A percentile compares a stretch with the other conserved stretches of the same genome.
These are phyloP conservation scores for Umbelopsis sp. DNA, from an alignment of 192 early-diverging fungal genomes.

Conservation along the genomic window DNA sequence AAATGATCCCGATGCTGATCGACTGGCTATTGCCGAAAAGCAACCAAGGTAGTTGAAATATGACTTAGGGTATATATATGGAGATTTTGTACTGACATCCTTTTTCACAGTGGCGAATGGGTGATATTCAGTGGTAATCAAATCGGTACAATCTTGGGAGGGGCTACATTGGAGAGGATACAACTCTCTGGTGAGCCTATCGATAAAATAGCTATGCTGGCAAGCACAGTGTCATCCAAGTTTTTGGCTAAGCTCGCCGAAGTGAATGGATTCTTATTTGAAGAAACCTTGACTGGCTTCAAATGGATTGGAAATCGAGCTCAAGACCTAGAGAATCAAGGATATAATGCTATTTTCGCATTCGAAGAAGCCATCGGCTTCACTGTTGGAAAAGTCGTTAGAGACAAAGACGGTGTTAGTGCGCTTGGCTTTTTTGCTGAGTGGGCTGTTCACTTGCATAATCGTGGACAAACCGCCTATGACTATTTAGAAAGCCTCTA, in stretches of 20 bases:
- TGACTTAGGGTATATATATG: not conserved
- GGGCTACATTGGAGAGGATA: slow-evolving; percentile 58
- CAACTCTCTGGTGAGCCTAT: slow-evolving; percentile 45
- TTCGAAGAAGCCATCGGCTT: slow-evolving; percentile 97
- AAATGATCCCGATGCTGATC: slow-evolving; percentile 95
- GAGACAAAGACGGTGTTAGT: slow-evolving; percentile 92
- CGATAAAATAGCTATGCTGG: slow-evolving; percentile 74
- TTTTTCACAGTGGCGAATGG: slow-evolving; percentile 63
- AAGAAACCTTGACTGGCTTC: slow-evolving; percentile 94
- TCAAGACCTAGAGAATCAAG: slow-evolving; percentile 63
- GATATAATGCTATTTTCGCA: slow-evolving; percentile 75
- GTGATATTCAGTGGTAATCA: slow-evolving; percentile 86
- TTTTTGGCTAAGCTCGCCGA: slow-evolving; percentile 78
- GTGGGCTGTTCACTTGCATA: slow-evolving; percentile 65
- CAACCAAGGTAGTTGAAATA: slow-evolving; percentile 39
- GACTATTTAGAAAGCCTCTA: slow-evolving; percentile 78
- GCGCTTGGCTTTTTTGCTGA: slow-evolving; percentile 83
- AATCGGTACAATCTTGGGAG: slow-evolving; percentile 82
- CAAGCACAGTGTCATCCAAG: slow-evolving; percentile 86
- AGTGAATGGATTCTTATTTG: slow-evolving; percentile 78
- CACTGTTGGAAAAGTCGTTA: slow-evolving; percentile 75
- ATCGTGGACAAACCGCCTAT: slow-evolving; percentile 58
- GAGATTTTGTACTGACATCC: not conserved
- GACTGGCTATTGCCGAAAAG: slow-evolving; percentile 87
- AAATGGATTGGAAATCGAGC: slow-evolving; percentile 93